Conservation (phyloP, 2,329 filamentous ascomycete species). For the Diaporthe aspalathi region DNA sequence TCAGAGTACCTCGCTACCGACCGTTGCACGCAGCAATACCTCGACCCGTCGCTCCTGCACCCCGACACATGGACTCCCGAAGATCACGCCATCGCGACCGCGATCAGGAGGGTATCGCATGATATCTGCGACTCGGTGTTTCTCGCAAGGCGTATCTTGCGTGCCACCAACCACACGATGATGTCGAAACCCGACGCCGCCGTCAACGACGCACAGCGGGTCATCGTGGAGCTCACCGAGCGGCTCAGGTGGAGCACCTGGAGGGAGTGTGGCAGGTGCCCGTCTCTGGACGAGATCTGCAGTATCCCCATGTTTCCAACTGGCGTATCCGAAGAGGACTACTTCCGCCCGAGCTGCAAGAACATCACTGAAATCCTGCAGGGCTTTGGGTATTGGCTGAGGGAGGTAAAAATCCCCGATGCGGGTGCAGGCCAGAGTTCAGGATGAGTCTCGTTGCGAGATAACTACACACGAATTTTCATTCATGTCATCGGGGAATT, state of each 20-base stretch:
- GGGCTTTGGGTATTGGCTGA: not conserved
- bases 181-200: not conserved
- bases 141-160: conserved; percentile 43
- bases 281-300: conserved; percentile 48
- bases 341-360: conserved; percentile 47
- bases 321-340: conserved; percentile 46
- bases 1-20: conserved; percentile 54
- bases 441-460: not conserved
- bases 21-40: conserved; percentile 61
- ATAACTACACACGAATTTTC: too few species aligned
- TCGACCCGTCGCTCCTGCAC: conserved; percentile 46
- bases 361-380: conserved; percentile 7
- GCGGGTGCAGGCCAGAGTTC: too few species aligned
- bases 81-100: conserved; percentile 58
- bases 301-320: conserved; percentile 54
- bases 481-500: too few species aligned
- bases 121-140: conserved; percentile 53
- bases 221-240: conserved; percentile 44
- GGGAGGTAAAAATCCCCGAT: not conserved
- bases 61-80: conserved; percentile 50
- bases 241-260: conserved; percentile 50
- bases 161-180: not conserved
- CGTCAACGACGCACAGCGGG: conserved; percentile 27
- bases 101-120: conserved; percentile 53
- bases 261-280: conserved; percentile 50